Base-by-base conservation (phyloP, 768 basidiomycete genomes). In the Lepiota subincarnata region DNA sequence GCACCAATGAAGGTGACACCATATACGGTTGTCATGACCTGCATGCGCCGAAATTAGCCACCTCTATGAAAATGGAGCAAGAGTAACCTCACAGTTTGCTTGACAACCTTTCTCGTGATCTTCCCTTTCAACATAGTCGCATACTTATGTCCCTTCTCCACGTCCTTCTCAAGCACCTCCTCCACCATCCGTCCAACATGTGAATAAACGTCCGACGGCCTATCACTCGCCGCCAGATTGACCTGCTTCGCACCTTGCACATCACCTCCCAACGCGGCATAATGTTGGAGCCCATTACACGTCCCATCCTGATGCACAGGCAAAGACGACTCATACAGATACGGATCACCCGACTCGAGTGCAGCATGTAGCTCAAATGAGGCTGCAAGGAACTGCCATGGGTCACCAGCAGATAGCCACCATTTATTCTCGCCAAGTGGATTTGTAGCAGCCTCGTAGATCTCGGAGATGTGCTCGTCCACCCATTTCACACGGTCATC, bases 1-100 rank as follows among this genome's bases (percentile, higher is more conserved):
- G 97, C 97, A 34, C 97, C 97, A 50, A 98, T 73, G 70, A 86
- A 95, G 0, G 97, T 99, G 13, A 99, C 95, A 18, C 97, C 96
- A 65, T 98, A 98, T 31, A 98, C 96, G 2, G 96, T 98, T 0
- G 96, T 99, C 97, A 99, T 99, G 59, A 98, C 92, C 86, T 88
- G 57, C 1, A 10, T 4, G 5, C 42, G 5, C 5, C 14, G n/a
- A 44, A 34, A 53, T 50, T 31, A 53, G 31, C 18, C 22, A 43
- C 28, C 10, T 41, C 11, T 18, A 19, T 31, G 2, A 19, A 45
- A 1, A 36, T n/a, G 39, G 22, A 34, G n/a, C 31, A 31, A 50
- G 39, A 48, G 18, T n/a, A 43, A 72, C 81, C 24, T 43, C 36
- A 89, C 92, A 19, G 97, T 98, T 74, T 98, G 96, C 76, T 99